Base-by-base conservation (phyloP, 1,284 basidiomycete genomes). In the Cerrena zonata region DNA sequence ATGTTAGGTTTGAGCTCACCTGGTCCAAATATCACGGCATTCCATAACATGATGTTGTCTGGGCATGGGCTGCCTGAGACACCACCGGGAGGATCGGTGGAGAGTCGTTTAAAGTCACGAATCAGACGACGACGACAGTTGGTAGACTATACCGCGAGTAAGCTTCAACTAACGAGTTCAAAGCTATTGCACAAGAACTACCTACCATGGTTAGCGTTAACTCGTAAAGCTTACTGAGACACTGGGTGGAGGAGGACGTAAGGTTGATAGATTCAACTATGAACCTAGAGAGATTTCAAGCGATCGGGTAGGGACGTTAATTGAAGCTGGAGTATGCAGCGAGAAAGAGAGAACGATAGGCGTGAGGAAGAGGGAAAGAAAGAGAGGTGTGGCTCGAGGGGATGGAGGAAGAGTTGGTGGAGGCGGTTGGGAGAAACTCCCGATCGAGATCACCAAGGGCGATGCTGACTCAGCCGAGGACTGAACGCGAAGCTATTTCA, bases 31-130 rank as follows among this genome's bases (percentile, higher is more conserved):
- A 99, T 99, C 58, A 99, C 95, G 1, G 95, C 95, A 65, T 99
- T 98, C 95, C 95, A 99, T 11, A 98, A 78, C 91, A 98, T 95
- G 68, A 99, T 95, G 67, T 98, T 98, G 69, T 98, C 95, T 0
- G 92, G 86, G 66, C 92, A 94, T 62, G 95, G 95, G 59, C 92
- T 94, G 23, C 95, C 95, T 12, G 91, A 94, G 61, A 98, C 94
- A 10, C 95, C 95, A 52, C 91, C 88, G 1, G 95, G 95, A 3
- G 95, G 94, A 66, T 98, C 95, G 15, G 84, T 86, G 37, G 91
- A 91, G 30, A 99, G 79, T 34, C 93, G 80, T 73, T 97, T 98
- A 72, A 98, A 98, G 73, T 97, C 94, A 53, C 94, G 86, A 58
- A 97, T 94, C 53, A 95, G 84, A 50, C 93, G 86, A 63, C 92